These are phyloP conservation scores for Kalmanozyma brasiliensis DNA, from an alignment of 1,284 basidiomycete species.

Conservation along the genomic window DNA sequence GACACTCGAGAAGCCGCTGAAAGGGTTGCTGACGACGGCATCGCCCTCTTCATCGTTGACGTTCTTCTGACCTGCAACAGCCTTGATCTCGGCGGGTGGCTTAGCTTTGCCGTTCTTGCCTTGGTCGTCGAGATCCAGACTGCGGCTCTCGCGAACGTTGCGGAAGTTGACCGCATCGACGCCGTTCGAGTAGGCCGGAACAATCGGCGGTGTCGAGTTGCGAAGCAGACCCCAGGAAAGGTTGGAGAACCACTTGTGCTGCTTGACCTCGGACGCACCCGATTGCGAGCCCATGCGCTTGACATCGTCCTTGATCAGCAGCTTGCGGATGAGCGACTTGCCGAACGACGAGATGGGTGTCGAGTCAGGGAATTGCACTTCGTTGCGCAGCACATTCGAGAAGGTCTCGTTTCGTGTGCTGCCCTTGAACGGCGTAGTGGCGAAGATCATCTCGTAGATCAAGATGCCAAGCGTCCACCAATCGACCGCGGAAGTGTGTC, in stretches of 20 bases:
- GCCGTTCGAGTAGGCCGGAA: slow-evolving; percentile 83
- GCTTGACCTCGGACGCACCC: slow-evolving; percentile 97
- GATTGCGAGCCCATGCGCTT: slow-evolving; percentile 88
- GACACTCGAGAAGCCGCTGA: slow-evolving; percentile 60
- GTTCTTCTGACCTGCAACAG: slow-evolving; percentile 58
- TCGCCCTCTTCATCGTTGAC: slow-evolving; percentile 63
- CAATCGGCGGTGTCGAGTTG: slow-evolving; percentile 91
- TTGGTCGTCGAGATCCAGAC: slow-evolving; percentile 81
- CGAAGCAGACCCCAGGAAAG: slow-evolving; percentile 96
- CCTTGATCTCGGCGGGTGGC: slow-evolving; percentile 54
- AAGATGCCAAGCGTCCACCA: slow-evolving; percentile 99
- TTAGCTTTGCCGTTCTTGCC: slow-evolving; percentile 71
- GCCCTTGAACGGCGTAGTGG: slow-evolving; percentile 98
- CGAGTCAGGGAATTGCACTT: slow-evolving; percentile 87
- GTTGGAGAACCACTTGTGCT: slow-evolving; percentile 97
- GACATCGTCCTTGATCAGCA: slow-evolving; percentile 92
- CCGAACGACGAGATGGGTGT: slow-evolving; percentile 81
- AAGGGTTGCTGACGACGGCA: slow-evolving; percentile 62
- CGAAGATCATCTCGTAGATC: slow-evolving; percentile 99
- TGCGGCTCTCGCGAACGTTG: slow-evolving; percentile 86
- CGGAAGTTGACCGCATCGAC: slow-evolving; percentile 88
- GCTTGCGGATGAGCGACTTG: slow-evolving; percentile 85
- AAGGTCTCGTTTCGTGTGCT: slow-evolving; percentile 93
- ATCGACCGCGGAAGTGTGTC: slow-evolving; percentile 97
- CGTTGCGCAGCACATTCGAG: slow-evolving; percentile 88